A percentile compares a stretch with the other conserved stretches of the same genome.
Evolutionary conservation across 768 basidiomycete species (phyloP).

Genomic region (Panus rudis): DNA sequence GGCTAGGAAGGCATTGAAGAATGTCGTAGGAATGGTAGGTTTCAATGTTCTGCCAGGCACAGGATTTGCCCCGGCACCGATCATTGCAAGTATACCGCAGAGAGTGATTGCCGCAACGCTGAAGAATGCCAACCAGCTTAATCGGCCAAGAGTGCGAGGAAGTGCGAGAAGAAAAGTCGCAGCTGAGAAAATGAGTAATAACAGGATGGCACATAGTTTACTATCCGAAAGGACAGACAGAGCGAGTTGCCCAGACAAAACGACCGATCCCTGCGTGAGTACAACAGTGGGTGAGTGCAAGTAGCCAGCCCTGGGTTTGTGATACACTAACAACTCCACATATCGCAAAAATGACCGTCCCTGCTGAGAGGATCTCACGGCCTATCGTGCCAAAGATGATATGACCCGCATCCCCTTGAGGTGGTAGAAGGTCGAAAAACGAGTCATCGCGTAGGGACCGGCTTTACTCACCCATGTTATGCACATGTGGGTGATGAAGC

Average conservation of each 20-base stretch:
- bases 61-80: constrained; percentile 42
- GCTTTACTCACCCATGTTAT: constrained; percentile 40
- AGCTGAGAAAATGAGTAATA: constrained; percentile 39
- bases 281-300: not conserved
- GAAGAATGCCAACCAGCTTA: constrained; percentile 41
- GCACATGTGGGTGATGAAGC: constrained; percentile 46
- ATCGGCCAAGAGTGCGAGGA: constrained; percentile 39
- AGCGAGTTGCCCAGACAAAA: constrained; percentile 48
- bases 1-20: constrained; percentile 44
- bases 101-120: constrained; percentile 36
- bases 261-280: constrained; percentile 33
- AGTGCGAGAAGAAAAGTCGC: constrained; percentile 36
- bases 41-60: constrained; percentile 32
- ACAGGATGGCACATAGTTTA: constrained; percentile 38
- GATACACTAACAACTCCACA: constrained; percentile 20
- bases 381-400: constrained; percentile 41
- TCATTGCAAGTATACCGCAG: constrained; percentile 44
- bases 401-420: constrained; percentile 42
- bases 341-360: constrained; percentile 47
- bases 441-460: not conserved
- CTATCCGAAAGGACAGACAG: constrained; percentile 41
- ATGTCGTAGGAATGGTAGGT: constrained; percentile 32
- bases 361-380: constrained; percentile 37
- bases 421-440: not conserved
- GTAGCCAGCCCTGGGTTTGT: not conserved